A percentile compares a stretch with the other conserved stretches of the same genome.
phyloP scores from a whole-genome alignment of 1,139 yeast genomes.

The Taphrina deformans region DNA sequence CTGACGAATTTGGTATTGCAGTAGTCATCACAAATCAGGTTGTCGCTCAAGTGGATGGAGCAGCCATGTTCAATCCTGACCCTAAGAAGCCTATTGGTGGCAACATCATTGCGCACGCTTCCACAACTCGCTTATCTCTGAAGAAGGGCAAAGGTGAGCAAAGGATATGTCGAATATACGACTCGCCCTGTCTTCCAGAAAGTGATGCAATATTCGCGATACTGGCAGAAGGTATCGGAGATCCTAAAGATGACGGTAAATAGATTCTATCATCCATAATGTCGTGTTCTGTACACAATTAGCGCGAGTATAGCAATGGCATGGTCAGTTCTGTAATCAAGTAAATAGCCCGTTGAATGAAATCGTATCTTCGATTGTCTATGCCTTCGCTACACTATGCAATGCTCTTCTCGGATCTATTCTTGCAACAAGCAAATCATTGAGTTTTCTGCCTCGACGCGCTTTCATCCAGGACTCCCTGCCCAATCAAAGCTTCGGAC shows the following conservation, averaged over 20 bases:
- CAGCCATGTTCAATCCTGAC: conserved; percentile 83
- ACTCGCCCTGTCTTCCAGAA: conserved; percentile 94
- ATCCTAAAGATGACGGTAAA: conserved; percentile 56
- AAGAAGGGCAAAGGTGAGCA: conserved; percentile 90
- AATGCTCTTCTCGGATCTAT: not conserved
- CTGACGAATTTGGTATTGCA: conserved; percentile 97
- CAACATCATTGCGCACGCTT: conserved; percentile 93
- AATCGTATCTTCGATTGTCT: not conserved
- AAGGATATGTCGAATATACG: conserved; percentile 89
- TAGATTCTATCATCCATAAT: not conserved
- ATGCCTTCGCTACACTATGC: not conserved
- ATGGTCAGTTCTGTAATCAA: not conserved
- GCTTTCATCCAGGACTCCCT: not conserved
- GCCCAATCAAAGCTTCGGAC: conserved; percentile 9
- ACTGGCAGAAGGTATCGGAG: conserved; percentile 95
- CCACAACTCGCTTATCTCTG: conserved; percentile 86
- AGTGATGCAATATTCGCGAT: conserved; percentile 94
- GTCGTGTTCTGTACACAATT: not conserved
- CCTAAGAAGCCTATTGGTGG: conserved; percentile 99
- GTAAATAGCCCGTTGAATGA: no score
- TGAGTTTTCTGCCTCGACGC: not conserved
- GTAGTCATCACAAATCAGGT: conserved; percentile 98
- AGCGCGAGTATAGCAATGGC: conserved; percentile 12
- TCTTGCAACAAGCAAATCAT: not conserved
- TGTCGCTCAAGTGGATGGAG: conserved; percentile 96